phyloP scores from a whole-genome alignment of 257 asterid genomes.

The Solanum acaule region DNA sequence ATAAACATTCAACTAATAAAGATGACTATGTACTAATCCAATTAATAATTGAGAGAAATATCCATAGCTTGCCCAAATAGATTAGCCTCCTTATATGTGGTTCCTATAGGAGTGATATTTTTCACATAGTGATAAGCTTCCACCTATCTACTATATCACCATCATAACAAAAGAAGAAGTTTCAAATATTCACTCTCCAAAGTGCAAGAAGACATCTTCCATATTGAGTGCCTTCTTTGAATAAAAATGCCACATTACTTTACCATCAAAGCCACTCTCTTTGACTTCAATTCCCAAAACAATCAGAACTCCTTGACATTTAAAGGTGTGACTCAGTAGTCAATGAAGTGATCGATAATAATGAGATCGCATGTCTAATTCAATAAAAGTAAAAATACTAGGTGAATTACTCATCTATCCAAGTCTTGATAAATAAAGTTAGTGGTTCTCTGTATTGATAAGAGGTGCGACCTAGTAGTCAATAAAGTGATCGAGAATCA shows the following conservation, averaged over 20 bases:
- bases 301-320: neutral
- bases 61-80: neutral
- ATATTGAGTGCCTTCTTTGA: neutral
- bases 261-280: constrained; percentile 24
- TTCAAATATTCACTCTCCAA: constrained; percentile 10
- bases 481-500: too few relatives aligned
- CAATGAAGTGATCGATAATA: neutral
- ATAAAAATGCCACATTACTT: constrained; percentile 21
- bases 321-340: fast-evolving
- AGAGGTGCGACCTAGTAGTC: neutral
- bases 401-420: neutral
- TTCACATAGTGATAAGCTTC: constrained; percentile 13
- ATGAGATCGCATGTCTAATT: too few relatives aligned
- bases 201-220: constrained; percentile 13
- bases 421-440: neutral
- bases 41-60: neutral
- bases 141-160: neutral
- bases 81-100: neutral
- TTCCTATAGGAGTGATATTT: constrained; percentile 3
- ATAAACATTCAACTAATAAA: neutral
- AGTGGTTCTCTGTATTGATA: neutral
- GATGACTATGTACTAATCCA: neutral
- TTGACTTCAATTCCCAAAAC: neutral
- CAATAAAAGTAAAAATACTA: neutral
- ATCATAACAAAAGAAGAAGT: neutral